Base-by-base conservation (phyloP, 208 protist species). In the Crithidia sp. region DNA sequence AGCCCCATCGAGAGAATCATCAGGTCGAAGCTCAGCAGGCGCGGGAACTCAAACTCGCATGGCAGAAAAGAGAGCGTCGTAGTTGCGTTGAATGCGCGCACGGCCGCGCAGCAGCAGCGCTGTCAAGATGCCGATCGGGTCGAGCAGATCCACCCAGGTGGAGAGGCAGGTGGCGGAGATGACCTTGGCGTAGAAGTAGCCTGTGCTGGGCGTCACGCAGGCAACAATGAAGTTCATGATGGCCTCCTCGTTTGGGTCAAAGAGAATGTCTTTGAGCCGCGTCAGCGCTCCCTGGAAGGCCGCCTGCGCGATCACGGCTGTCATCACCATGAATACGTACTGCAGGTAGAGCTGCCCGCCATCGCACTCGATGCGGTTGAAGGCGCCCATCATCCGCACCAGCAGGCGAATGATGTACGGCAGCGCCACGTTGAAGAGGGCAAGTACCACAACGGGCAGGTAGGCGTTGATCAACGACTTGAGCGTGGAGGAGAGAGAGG, bases 321-420 rank as follows among this genome's bases (percentile, higher is more conserved):
- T 92, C 50, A 96, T 79, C 28, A 96, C 83, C 92, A 94, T 96
- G 76, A 94, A 96, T 55, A 91, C 37, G 79, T 93, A 94, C 77
- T 94, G 87, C 68, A 96, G 65, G 65, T 88, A 83, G 17, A 96
- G 72, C 50, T 85, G 83, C 8, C 83, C 84, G n/a, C 74, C 74
- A 36, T 91, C 80, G 43, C 84, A 85, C 70, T 93, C 86, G 0
- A 40, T 59, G 62, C 85, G 67, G 60, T 88, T 94, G 61, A 92
- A 82, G 62, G 79, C 88, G 14, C 89, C 89, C 89, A 94, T 96
- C 58, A 75, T 72, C 43, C 88, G 67, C 19, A 90, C 88, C 52
- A 94, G 77, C 40, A 81, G 40, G 5, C 86, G 86, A 17, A 94
- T 87, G 43, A 96, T 79, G 75, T 83, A 75, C 8, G 92, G 92